Conservation (phyloP, 2,329 filamentous ascomycete species). For the Parafenestella ontariensis region DNA sequence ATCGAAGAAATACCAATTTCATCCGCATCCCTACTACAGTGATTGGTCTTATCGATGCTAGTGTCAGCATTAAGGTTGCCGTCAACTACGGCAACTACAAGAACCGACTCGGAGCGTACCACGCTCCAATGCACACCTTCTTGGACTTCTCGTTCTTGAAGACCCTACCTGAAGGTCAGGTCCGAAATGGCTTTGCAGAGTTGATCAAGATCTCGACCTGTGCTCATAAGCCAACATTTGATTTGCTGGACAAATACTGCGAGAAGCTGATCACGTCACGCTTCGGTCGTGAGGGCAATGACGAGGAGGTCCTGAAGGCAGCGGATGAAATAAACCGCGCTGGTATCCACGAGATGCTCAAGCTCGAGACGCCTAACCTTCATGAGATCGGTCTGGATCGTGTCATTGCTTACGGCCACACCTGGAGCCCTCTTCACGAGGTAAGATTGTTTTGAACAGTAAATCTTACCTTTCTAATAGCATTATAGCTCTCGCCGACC, state of each 20-base stretch:
- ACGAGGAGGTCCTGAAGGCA: conserved; percentile 64
- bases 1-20: conserved; percentile 75
- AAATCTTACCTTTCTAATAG: conserved; percentile 9
- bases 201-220: conserved; percentile 79
- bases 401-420: conserved; percentile 77
- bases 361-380: conserved; percentile 74
- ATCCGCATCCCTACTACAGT: conserved; percentile 77
- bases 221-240: conserved; percentile 69
- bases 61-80: conserved; percentile 78
- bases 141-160: conserved; percentile 76
- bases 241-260: conserved; percentile 72
- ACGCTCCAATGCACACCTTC: conserved; percentile 75
- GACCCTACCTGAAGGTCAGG: conserved; percentile 70
- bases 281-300: conserved; percentile 68
- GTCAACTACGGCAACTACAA: conserved; percentile 81
- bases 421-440: conserved; percentile 74
- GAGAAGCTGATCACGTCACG: conserved; percentile 70
- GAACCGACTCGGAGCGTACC: conserved; percentile 76
- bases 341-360: conserved; percentile 75
- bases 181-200: conserved; percentile 77
- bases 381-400: conserved; percentile 76
- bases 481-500: conserved; percentile 65
- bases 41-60: conserved; percentile 77
- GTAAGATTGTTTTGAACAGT: conserved; percentile 16
- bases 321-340: conserved; percentile 73